A percentile compares a stretch with the other conserved stretches of the same genome.
phyloP scores from a whole-genome alignment of 495 filamentous ascomycete genomes.

The Glarea lozoyensis region DNA sequence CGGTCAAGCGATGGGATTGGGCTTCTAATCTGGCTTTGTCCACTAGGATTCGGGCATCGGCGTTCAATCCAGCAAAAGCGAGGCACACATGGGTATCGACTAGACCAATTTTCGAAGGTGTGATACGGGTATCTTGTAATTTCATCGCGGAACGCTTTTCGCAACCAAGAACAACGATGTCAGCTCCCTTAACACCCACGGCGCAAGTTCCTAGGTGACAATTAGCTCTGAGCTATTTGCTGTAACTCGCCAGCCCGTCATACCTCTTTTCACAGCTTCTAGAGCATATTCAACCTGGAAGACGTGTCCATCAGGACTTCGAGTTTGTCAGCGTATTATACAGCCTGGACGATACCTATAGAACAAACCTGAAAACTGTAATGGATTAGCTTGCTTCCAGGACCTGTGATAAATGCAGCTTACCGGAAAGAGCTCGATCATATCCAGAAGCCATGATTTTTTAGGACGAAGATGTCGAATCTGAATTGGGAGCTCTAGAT shows the following conservation, averaged over 20 bases:
- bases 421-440: slow-evolving; percentile 91
- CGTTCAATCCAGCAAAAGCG: slow-evolving; percentile 93
- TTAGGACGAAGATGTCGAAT: neutral
- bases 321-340: slow-evolving; percentile 29
- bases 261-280: slow-evolving; percentile 97
- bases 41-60: slow-evolving; percentile 92
- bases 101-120: slow-evolving; percentile 92
- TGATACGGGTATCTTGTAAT: slow-evolving; percentile 97
- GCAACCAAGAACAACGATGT: slow-evolving; percentile 93
- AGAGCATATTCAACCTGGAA: slow-evolving; percentile 99
- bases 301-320: slow-evolving; percentile 94
- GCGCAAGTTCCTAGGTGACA: slow-evolving; percentile 77
- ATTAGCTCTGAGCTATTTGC: slow-evolving; percentile 8
- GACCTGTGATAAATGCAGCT: slow-evolving; percentile 23
- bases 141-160: slow-evolving; percentile 99
- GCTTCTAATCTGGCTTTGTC: slow-evolving; percentile 96
- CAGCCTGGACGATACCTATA: slow-evolving; percentile 21
- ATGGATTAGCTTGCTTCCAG: slow-evolving; percentile 28
- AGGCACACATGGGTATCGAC: slow-evolving; percentile 94
- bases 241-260: slow-evolving; percentile 2
- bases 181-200: slow-evolving; percentile 90
- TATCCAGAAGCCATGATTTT: slow-evolving; percentile 73
- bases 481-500: slow-evolving; percentile 4
- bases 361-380: slow-evolving; percentile 59
- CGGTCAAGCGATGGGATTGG: slow-evolving; percentile 94